Conservation (phyloP, 352 stramenopile species). For the Pythium apleroticum region DNA sequence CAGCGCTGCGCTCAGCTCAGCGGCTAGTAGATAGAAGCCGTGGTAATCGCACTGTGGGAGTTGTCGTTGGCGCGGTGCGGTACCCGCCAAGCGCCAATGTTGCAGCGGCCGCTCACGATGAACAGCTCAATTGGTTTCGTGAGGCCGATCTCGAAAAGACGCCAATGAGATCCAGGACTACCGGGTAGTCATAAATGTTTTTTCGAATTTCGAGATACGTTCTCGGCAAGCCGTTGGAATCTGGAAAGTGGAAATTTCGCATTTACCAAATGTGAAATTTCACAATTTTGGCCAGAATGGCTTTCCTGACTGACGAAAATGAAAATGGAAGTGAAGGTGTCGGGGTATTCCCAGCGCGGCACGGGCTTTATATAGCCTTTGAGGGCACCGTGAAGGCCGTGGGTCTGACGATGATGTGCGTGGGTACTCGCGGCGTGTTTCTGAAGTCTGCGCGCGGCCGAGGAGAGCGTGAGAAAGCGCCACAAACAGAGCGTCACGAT, state of each 20-base stretch:
- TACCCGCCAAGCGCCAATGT: neutral
- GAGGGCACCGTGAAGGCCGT: neutral
- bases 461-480: neutral
- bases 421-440: neutral
- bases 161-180: neutral
- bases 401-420: slow-evolving; percentile 3
- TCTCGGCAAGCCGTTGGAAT: slow-evolving; percentile 3
- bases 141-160: slow-evolving; percentile 13
- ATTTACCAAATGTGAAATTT: neutral
- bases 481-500: neutral
- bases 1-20: neutral
- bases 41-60: neutral
- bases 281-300: neutral
- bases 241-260: neutral
- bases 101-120: neutral
- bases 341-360: neutral
- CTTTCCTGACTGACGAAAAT: neutral
- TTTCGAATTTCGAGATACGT: neutral
- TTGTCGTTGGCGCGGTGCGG: neutral
- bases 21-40: neutral
- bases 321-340: neutral
- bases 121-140: slow-evolving; percentile 18
- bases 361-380: slow-evolving; percentile 1
- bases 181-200: slow-evolving; percentile 11
- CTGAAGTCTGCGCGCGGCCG: neutral